A percentile compares a stretch with the other conserved stretches of the same genome.
phyloP scores from a whole-genome alignment of 345 rosid genomes.

The Ceriops zippeliana region DNA sequence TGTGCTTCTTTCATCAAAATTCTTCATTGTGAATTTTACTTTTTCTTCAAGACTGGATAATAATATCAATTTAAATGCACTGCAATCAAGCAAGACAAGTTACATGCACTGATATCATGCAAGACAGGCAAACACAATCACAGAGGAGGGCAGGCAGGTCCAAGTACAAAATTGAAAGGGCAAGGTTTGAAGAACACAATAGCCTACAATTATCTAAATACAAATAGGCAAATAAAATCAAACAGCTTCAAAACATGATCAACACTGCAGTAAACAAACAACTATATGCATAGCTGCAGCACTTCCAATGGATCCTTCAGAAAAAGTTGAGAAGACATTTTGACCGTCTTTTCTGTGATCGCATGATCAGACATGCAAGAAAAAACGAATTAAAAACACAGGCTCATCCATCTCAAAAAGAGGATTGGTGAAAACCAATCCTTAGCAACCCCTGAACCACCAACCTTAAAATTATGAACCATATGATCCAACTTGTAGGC shows the following conservation, averaged over 20 bases:
- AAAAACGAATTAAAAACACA: conserved; percentile 23
- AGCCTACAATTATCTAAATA: neutral
- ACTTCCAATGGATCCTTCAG: conserved; percentile 65
- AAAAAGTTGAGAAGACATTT: conserved; percentile 68
- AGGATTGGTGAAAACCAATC: no score
- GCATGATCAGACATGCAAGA: conserved; percentile 35
- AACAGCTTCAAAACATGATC: neutral
- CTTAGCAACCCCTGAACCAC: no score
- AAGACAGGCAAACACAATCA: neutral
- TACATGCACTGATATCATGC: neutral
- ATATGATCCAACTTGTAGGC: no score
- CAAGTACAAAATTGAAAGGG: conserved; percentile 12
- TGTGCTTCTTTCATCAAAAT: conserved; percentile 83
- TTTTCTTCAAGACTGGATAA: conserved; percentile 78
- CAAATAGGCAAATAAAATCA: neutral
- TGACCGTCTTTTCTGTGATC: conserved; percentile 42
- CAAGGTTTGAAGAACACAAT: conserved; percentile 1
- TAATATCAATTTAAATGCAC: conserved; percentile 3
- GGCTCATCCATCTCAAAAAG: no score
- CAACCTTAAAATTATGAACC: no score
- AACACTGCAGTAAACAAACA: neutral
- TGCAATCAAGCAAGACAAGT: neutral
- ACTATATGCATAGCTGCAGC: conserved; percentile 51
- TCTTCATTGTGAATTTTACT: conserved; percentile 74
- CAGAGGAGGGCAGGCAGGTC: neutral